Percentiles rank a stretch among this genome's conserved stretches.
Evolutionary conservation across 2,329 filamentous ascomycete species (phyloP).

Genomic region (Allantophomopsis lycopodina): DNA sequence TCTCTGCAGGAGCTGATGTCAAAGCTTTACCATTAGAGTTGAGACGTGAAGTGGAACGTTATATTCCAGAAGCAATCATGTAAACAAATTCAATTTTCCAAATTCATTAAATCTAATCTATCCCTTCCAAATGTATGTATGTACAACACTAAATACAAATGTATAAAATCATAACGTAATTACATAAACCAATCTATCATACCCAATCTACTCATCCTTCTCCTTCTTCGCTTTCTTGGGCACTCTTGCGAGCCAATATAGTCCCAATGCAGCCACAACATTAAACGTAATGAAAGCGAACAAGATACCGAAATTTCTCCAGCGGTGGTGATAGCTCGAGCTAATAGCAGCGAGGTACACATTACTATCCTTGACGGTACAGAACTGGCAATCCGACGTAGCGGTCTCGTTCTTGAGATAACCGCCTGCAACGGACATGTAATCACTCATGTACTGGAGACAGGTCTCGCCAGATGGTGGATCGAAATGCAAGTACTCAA

Average conservation of each 20-base stretch:
- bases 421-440: constrained; percentile 34
- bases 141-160: too few relatives aligned
- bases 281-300: constrained; percentile 32
- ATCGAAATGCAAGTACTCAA: constrained; percentile 56
- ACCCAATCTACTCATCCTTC: neutral
- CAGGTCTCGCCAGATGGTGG: constrained; percentile 47
- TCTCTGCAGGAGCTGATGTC: too few relatives aligned
- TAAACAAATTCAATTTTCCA: too few relatives aligned
- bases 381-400: constrained; percentile 40
- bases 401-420: constrained; percentile 34
- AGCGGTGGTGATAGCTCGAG: constrained; percentile 42
- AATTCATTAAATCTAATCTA: too few relatives aligned
- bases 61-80: too few relatives aligned
- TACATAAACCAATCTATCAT: too few relatives aligned
- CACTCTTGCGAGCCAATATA: constrained; percentile 37
- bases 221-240: constrained; percentile 22
- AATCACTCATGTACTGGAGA: constrained; percentile 37
- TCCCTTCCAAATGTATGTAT: too few relatives aligned
- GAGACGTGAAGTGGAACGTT: too few relatives aligned
- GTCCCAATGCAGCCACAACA: constrained; percentile 31
- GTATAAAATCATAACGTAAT: too few relatives aligned
- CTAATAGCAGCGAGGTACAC: constrained; percentile 31
- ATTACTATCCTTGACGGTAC: constrained; percentile 36
- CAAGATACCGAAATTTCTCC: constrained; percentile 55
- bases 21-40: too few relatives aligned